A percentile compares a stretch with the other conserved stretches of the same genome.
Conservation (phyloP, 495 filamentous ascomycete species). For the Cercophora newfieldiana region DNA sequence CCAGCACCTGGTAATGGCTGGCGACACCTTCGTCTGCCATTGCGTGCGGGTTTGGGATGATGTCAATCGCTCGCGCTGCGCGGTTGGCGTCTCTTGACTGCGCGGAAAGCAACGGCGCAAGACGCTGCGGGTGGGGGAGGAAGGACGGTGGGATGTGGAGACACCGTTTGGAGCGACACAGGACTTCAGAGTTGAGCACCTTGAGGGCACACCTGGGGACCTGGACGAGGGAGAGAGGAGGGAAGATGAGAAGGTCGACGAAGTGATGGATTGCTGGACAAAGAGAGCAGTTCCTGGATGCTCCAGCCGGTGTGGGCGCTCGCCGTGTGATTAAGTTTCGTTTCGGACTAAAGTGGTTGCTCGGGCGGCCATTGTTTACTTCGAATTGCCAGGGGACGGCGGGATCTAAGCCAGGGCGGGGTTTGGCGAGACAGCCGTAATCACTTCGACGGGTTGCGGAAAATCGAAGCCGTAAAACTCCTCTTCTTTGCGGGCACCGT, state of each 20-base stretch:
- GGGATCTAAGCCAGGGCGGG: constrained; percentile 4
- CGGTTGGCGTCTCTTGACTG: background rate
- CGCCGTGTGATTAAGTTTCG: constrained; percentile 18
- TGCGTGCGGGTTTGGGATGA: constrained; percentile 15
- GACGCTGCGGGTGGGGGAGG: background rate
- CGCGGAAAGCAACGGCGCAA: background rate
- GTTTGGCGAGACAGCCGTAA: background rate
- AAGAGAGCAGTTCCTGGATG: background rate
- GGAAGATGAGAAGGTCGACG: background rate
- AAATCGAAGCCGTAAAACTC: constrained; percentile 9
- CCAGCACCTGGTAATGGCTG: constrained; percentile 81
- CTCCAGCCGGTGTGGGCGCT: background rate
- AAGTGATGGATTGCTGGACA: constrained; percentile 8
- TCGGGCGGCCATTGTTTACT: constrained; percentile 32
- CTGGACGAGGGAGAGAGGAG: background rate
- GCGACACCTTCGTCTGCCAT: constrained; percentile 70
- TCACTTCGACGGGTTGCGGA: background rate
- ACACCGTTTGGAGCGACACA: background rate
- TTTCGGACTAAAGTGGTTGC: constrained; percentile 7
- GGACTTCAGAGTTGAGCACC: background rate
- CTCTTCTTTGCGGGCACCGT: background rate
- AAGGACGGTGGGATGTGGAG: background rate
- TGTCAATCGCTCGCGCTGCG: constrained; percentile 5
- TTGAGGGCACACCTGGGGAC: background rate
- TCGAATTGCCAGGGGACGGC: constrained; percentile 13